Evolutionary conservation across 1,284 basidiomycete genomes (phyloP), one percentile per base, ranked within the genome.

Genomic region (Termitomyces sp.): DNA sequence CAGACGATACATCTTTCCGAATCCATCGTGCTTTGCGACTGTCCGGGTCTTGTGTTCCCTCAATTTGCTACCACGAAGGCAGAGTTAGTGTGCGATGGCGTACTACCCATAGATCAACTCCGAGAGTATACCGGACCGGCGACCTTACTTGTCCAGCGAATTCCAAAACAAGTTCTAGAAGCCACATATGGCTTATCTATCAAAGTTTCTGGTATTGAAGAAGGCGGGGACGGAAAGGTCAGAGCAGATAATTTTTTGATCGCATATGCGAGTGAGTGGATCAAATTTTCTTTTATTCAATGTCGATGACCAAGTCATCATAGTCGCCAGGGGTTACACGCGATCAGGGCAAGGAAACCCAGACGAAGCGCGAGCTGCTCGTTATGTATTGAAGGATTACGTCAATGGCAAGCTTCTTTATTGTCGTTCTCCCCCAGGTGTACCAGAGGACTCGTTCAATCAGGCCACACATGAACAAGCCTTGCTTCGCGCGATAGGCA

Each of bases 71-170:
- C 91, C 33, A 97, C 93, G 3, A 92, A 92, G 64, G 97, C 96
- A 5, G 94, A 96, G 57, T 77, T 99, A 51, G 90, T 99, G 21
- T 97, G 94, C 60, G 95, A 99, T 66, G 97, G 97, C 57, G 94
- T 99, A 2, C 72, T 99, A 49, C 97, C 96, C 0, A 99, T 99
- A 64, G 97, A 99, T 69, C 97, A 99, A 68, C 86, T 99, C 81
- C 80, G 92, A 60, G 97, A 99, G 69, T 84, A 96, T 66, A 94
- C 88, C 2, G 97, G 88, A 0, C 97, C 97, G 0, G 79, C 85
- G 13, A 77, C 89, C 30, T 73, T 99, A 43, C 78, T 99, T 1
- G 87, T 84, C 39, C 81, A 85, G 64, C 76, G 94, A 37, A 81
- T 99, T 57, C 91, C 94, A 14, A 83, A 83, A 63, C 80, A 83